Evolutionary conservation across 208 protist genomes (phyloP).

Genomic region (Wallacemonas rigidus): DNA sequence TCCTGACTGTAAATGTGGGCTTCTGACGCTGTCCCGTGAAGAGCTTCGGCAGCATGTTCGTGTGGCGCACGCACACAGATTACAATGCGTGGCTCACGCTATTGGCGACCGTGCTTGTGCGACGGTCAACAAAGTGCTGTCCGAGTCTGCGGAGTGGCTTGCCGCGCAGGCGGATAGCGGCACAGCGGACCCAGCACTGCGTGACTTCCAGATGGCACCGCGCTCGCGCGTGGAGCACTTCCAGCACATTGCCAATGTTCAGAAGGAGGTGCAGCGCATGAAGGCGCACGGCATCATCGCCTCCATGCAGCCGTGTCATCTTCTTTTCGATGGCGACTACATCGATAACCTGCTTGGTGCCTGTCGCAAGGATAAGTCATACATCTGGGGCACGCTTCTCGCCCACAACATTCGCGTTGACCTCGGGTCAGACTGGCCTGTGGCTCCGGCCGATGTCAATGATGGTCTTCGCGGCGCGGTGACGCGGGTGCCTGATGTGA

Average conservation of each 20-base stretch:
- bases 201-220: constrained; percentile 33
- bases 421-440: constrained; percentile 67
- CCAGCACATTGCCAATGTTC: constrained; percentile 49
- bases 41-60: constrained; percentile 34
- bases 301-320: constrained; percentile 73
- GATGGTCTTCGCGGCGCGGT: constrained; percentile 60
- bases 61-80: constrained; percentile 25
- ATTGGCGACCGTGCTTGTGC: constrained; percentile 66
- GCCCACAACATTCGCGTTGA: constrained; percentile 33
- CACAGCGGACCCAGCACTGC: constrained; percentile 6
- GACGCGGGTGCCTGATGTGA: constrained; percentile 57
- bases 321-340: constrained; percentile 64
- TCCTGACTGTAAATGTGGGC: constrained; percentile 36
- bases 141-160: constrained; percentile 30
- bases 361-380: constrained; percentile 42
- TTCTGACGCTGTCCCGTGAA: constrained; percentile 38
- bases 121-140: constrained; percentile 50
- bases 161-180: not conserved
- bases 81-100: constrained; percentile 62
- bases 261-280: constrained; percentile 54
- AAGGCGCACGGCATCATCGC: constrained; percentile 50
- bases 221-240: constrained; percentile 72
- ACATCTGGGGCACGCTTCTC: constrained; percentile 55
- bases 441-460: constrained; percentile 51
- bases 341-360: constrained; percentile 44